Percentiles rank a stretch among this genome's conserved stretches.
Evolutionary conservation across 768 basidiomycete genomes (phyloP).

Genomic region (Cyclocybe aegerita): DNA sequence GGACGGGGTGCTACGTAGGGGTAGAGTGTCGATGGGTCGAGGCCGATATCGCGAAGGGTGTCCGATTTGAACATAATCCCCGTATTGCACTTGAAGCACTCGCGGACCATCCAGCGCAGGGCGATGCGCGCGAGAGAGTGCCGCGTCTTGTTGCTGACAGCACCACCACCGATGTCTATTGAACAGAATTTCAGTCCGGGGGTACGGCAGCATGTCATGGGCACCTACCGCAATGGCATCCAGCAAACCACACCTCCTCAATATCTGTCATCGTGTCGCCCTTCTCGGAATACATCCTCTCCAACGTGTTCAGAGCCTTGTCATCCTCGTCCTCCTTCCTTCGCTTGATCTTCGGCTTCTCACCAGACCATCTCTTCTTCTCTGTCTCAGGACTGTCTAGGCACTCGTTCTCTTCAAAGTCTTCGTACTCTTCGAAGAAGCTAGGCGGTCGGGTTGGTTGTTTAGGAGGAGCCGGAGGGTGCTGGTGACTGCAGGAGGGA

Average conservation of each 20-base stretch:
- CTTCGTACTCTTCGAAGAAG: no score
- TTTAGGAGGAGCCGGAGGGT: neutral
- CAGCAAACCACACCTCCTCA: constrained; percentile 73
- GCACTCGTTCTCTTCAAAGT: no score
- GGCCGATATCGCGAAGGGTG: constrained; percentile 44
- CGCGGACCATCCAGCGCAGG: constrained; percentile 72
- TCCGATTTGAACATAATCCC: constrained; percentile 61
- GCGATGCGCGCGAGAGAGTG: constrained; percentile 53
- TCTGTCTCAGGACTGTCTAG: neutral
- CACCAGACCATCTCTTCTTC: neutral
- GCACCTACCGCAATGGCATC: constrained; percentile 45
- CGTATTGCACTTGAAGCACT: constrained; percentile 58
- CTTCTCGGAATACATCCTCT: constrained; percentile 30
- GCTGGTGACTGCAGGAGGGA: neutral
- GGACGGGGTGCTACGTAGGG: constrained; percentile 39
- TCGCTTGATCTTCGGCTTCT: neutral
- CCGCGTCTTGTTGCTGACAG: constrained; percentile 44
- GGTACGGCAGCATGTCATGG: neutral
- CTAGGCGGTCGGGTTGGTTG: neutral
- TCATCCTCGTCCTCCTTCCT: constrained; percentile 23
- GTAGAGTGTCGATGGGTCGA: constrained; percentile 48
- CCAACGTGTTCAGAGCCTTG: constrained; percentile 24
- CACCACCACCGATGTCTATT: constrained; percentile 59
- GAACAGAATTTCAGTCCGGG: neutral
- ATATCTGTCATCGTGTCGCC: constrained; percentile 32